Base-by-base conservation (phyloP, 768 basidiomycete species). In the Clavulina sp. region DNA sequence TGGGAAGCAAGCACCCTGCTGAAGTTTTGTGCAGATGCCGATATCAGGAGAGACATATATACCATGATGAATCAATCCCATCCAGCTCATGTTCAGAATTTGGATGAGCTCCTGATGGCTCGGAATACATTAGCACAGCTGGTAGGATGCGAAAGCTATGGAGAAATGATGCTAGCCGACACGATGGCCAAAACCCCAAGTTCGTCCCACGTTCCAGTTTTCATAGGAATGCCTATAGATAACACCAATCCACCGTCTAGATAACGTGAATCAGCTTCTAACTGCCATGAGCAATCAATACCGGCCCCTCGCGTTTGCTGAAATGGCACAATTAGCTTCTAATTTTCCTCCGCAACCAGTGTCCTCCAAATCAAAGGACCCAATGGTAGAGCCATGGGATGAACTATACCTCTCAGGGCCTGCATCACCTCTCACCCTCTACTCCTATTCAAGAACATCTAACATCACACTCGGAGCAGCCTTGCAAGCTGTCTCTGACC, bases 151-250 rank as follows among this genome's bases (percentile, higher is more conserved):
- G 71, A 80, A 34, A 93, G 83, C 57, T 97, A 77, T 68, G 88
- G 80, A 0, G 78, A 86, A 54, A 84, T 95, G 74, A 76, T 80
- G 0, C 70, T 97, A 19, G 75, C 75, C 29, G 92, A 96, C 65
- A 99, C 93, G 68, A 99, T 99, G 95, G 93, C 92, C 1, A 88
- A 85, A 64, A 83, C 79, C 31, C 92, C 93, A 49, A 84, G 84
- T 86, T 54, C 55, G 73, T 60, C 52, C 32, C 48, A 41, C 19
- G 24, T 44, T 26, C 18, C 9, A 26, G 9, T 5, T 19, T 7
- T 18, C 50, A 26, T 7, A n/a, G n/a, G n/a, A n/a, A n/a, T n/a
- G n/a, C n/a, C n/a, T n/a, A n/a, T n/a, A 50, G 4, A 24, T 50
- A 29, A 33, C 26, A 0, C 18, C 5, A n/a, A n/a, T n/a, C n/a